A percentile compares a stretch with the other conserved stretches of the same genome.
Conservation (phyloP, 768 basidiomycete species). For the Coprinopsis marcescibilis region DNA sequence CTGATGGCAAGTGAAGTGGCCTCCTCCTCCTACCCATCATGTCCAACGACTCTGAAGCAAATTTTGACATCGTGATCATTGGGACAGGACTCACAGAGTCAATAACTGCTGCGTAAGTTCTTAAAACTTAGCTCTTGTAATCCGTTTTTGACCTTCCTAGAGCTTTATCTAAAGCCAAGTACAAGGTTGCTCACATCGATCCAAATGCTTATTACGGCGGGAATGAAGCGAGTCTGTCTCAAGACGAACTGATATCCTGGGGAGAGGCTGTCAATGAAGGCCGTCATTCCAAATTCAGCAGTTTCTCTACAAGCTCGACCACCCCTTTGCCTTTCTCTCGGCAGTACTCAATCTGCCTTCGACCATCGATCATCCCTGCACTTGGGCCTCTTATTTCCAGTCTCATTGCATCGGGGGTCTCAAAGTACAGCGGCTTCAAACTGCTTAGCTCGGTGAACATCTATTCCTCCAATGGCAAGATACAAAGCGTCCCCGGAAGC, state of each 20-base stretch:
- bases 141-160: slow-evolving; percentile 24
- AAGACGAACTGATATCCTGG: slow-evolving; percentile 78
- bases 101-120: slow-evolving; percentile 79
- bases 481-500: slow-evolving; percentile 74
- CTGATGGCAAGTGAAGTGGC: no score
- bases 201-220: slow-evolving; percentile 80
- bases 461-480: slow-evolving; percentile 39
- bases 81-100: slow-evolving; percentile 85
- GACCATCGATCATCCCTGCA: slow-evolving; percentile 76
- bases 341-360: slow-evolving; percentile 82
- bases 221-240: slow-evolving; percentile 71
- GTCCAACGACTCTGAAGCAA: slow-evolving; percentile 27
- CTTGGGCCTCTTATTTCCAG: slow-evolving; percentile 73
- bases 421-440: slow-evolving; percentile 88
- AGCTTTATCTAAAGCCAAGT: slow-evolving; percentile 83
- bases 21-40: neutral
- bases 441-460: slow-evolving; percentile 68
- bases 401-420: slow-evolving; percentile 75
- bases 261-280: slow-evolving; percentile 32
- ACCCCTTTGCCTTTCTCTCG: slow-evolving; percentile 55
- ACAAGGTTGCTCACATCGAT: slow-evolving; percentile 86
- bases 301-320: slow-evolving; percentile 36
- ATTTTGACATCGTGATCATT: slow-evolving; percentile 64
- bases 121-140: slow-evolving; percentile 1
- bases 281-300: slow-evolving; percentile 29